Evolutionary conservation across 768 basidiomycete genomes (phyloP), one percentile per base, ranked within the genome.

Genomic region (Boletus rex-veris): DNA sequence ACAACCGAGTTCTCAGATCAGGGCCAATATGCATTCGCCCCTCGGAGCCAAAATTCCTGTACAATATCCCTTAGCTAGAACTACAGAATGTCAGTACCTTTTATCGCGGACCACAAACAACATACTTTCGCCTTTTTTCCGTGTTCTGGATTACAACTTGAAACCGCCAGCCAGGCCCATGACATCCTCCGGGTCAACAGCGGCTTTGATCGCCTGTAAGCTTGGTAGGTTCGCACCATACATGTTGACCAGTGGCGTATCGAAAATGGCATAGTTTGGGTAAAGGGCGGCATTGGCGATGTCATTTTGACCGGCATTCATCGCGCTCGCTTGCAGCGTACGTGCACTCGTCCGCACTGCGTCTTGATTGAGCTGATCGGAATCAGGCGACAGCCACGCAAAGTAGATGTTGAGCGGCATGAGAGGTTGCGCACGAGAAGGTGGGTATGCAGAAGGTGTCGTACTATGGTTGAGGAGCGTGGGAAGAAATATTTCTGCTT

Each of bases 131-230:
- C 33, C 33, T 35, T 35, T 14, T 28, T 28, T 7, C 28, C 28
- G 28, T 2, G 33, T 33, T 33, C 33, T 35, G 10, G 12, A 35
- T 71, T 48, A 76, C 38, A 81, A 58, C 66, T 82, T 85, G 64
- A 77, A 85, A 7, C 83, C 83, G 0, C 85, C 84, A 15, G 84
- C 73, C 10, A 84, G 74, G 8, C 75, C 77, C 85, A 86, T 86
- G 7, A 85, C 73, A 58, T 81, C 74, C 5, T 70, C 47, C 0
- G 84, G 84, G 62, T 86, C 85, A 33, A 80, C 74, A 10, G 49
- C 53, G 5, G 12, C 84, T 59, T 79, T 80, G 18, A 84, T 62
- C 11, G 52, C 58, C 47, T 65, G 57, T 48, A 85, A 61, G 38
- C 44, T 62, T 3, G 64, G 37, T 3, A 58, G 6, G 50, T 83